Evolutionary conservation across 1,139 yeast genomes (phyloP).

Genomic region (Pichia sp.): DNA sequence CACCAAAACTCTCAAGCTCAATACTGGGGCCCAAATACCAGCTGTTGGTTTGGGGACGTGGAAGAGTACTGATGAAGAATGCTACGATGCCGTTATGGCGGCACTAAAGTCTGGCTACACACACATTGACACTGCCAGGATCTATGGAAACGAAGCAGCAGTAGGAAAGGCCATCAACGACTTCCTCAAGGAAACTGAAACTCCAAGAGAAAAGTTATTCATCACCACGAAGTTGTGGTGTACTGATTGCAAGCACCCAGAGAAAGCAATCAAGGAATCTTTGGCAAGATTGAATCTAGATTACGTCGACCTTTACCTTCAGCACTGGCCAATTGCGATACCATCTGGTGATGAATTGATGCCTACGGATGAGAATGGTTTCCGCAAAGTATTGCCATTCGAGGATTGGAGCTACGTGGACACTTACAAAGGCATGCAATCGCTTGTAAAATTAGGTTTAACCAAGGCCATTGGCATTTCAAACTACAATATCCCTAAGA

Average conservation of each 20-base stretch:
- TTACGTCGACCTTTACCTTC: slow-evolving; percentile 71
- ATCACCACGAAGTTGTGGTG: slow-evolving; percentile 82
- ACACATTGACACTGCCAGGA: slow-evolving; percentile 76
- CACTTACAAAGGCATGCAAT: slow-evolving; percentile 45
- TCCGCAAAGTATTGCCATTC: slow-evolving; percentile 36
- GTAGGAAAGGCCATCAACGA: slow-evolving; percentile 61
- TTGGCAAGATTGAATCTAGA: slow-evolving; percentile 55
- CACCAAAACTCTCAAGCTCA: slow-evolving; percentile 10
- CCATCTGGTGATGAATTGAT: slow-evolving; percentile 27
- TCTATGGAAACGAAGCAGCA: slow-evolving; percentile 60
- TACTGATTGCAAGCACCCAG: slow-evolving; percentile 1
- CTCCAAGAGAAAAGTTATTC: slow-evolving; percentile 67
- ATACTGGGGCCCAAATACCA: slow-evolving; percentile 39
- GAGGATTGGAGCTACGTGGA: slow-evolving; percentile 40
- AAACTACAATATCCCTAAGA: slow-evolving; percentile 52
- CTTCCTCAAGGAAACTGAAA: slow-evolving; percentile 44
- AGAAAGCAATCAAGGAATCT: slow-evolving; percentile 45
- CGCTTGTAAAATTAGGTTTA: slow-evolving; percentile 35
- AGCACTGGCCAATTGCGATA: slow-evolving; percentile 75
- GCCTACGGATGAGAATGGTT: slow-evolving; percentile 41
- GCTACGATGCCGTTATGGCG: slow-evolving; percentile 52
- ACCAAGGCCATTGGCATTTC: slow-evolving; percentile 59
- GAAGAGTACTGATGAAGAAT: slow-evolving; percentile 52
- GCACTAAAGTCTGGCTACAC: slow-evolving; percentile 70
- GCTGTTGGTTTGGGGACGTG: slow-evolving; percentile 60